These are phyloP conservation scores for Xylaria longipes DNA, from an alignment of 495 filamentous ascomycete genomes.

Conservation along the genomic window DNA sequence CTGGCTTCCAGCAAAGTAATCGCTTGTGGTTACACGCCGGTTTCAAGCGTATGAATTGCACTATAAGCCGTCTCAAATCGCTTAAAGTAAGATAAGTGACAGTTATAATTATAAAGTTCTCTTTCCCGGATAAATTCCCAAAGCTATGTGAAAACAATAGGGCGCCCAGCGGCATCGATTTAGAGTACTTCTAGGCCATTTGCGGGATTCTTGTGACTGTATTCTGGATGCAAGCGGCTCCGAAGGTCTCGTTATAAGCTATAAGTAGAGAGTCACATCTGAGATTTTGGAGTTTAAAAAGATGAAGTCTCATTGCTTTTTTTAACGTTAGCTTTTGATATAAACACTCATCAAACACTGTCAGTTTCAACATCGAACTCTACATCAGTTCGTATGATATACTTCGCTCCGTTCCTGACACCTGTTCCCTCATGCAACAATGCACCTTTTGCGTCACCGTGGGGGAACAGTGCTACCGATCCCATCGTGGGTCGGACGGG, in stretches of 20 bases:
- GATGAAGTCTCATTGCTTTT: not conserved
- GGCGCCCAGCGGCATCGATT: too few species aligned
- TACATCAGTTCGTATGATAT: constrained; percentile 57
- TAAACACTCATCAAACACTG: not conserved
- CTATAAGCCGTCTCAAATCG: too few species aligned
- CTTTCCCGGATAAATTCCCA: too few species aligned
- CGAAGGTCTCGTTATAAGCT: not conserved
- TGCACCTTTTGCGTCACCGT: constrained; percentile 52
- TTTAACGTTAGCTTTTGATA: not conserved
- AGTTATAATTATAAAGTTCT: too few species aligned
- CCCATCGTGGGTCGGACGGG: constrained; percentile 56
- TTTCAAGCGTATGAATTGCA: too few species aligned
- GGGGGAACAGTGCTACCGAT: constrained; percentile 53
- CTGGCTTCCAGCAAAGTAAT: too few species aligned
- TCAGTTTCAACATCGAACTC: constrained; percentile 51
- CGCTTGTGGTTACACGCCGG: too few species aligned
- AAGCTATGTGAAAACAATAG: too few species aligned
- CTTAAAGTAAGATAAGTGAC: too few species aligned
- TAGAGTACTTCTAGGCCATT: too few species aligned
- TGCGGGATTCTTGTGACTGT: too few species aligned
- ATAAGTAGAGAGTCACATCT: not conserved
- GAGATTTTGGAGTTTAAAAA: not conserved
- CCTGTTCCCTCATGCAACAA: constrained; percentile 57
- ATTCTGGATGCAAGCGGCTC: not conserved
- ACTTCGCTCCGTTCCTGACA: constrained; percentile 52